Evolutionary conservation across 495 filamentous ascomycete genomes (phyloP).

Genomic region (Lepraria neglecta): DNA sequence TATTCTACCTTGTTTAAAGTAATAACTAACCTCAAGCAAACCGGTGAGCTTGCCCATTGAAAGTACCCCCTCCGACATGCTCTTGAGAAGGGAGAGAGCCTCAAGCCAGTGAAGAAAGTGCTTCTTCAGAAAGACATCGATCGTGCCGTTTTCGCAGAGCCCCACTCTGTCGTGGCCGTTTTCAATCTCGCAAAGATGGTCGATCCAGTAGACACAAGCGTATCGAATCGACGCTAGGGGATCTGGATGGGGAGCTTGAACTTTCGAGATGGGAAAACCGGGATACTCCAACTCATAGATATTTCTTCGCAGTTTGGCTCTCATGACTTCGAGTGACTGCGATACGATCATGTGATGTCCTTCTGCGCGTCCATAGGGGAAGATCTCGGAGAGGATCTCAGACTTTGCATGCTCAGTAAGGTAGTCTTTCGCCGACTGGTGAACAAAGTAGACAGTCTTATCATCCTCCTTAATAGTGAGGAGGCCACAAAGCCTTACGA

Average conservation of each 20-base stretch:
- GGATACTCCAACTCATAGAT: conserved; percentile 25
- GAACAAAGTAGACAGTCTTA: conserved; percentile 28
- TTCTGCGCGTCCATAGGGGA: conserved; percentile 24
- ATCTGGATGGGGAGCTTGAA: conserved; percentile 27
- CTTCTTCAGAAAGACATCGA: conserved; percentile 27
- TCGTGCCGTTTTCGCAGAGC: conserved; percentile 16
- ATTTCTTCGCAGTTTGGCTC: conserved; percentile 28
- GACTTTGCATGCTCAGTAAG: conserved; percentile 21
- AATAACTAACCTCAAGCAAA: not conserved
- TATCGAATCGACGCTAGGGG: conserved; percentile 33
- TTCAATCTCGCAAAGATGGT: conserved; percentile 28
- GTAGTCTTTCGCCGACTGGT: conserved; percentile 34
- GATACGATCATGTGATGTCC: conserved; percentile 28
- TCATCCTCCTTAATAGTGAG: conserved; percentile 26
- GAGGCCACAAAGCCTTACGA: conserved; percentile 31
- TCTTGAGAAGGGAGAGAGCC: conserved; percentile 26
- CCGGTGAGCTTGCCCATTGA: conserved; percentile 9
- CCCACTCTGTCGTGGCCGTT: conserved; percentile 16
- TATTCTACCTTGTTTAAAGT: not conserved
- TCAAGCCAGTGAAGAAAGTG: conserved; percentile 38
- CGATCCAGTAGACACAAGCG: conserved; percentile 36
- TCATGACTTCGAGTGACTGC: conserved; percentile 30
- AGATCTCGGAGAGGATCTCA: conserved; percentile 18
- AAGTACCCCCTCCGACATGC: conserved; percentile 9
- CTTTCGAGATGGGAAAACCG: conserved; percentile 23